Base-by-base conservation (phyloP, 2,329 filamentous ascomycete genomes). In the Ophiocordyceps unilateralis region DNA sequence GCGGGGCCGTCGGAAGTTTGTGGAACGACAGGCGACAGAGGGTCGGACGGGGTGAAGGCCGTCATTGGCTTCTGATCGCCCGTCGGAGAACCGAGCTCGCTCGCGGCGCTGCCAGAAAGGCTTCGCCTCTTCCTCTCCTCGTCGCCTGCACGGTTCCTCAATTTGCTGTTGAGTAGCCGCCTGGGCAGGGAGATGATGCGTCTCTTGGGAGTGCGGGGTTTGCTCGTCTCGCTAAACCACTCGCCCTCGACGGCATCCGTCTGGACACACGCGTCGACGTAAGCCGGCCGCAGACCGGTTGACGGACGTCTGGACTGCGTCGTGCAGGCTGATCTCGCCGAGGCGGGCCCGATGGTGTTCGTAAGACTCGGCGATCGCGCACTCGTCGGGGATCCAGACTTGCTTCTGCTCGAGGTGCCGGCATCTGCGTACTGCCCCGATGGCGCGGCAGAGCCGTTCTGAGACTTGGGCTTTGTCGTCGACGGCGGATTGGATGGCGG, bases 211-310 rank as follows among this genome's bases (percentile, higher is more conserved):
- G 61, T 63, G 1, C 60, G 54, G 0, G 60, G 53, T 40, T 56
- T 55, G 5, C 45, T 51, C 2, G 54, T 49, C 24, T 60, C 58
- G 46, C 65, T 69, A 46, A 68, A 74, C 69, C 70, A 74, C 45
- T 68, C 67, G 14, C 68, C 69, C 26, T 67, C 61, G 1, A 71
- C 69, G 0, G 67, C 63, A 24, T 76, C 73, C 0, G 74, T 77
- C 50, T 78, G 74, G 2, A 72, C 64, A 5, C 60, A 56, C 10
- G 60, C 67, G 50, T 76, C 68, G 41, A 66, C 58, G 48, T 77
- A 77, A 15, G 61, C 59, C 7, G 62, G 54, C 11, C 60, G 58
- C 3, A 63, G 59, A 1, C 55, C 53, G 1, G 55, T 52, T 1
- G 69, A 68, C 4, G 57, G 51, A 38, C 59, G 63, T 7, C 65